Evolutionary conservation across 352 stramenopile genomes (phyloP).

Genomic region (Phytophthora sp.): DNA sequence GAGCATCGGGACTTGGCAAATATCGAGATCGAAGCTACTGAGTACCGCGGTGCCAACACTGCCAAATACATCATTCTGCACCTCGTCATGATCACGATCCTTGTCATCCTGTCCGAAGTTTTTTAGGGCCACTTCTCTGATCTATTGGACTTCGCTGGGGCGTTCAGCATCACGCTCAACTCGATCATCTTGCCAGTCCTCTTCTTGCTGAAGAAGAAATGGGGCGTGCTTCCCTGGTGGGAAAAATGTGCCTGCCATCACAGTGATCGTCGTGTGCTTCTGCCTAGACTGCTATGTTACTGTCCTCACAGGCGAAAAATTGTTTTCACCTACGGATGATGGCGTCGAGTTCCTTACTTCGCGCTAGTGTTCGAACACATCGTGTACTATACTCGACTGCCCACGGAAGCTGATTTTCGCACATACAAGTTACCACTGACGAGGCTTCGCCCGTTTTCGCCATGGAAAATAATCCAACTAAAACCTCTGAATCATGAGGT

Average conservation of each 20-base stretch:
- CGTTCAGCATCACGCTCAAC: neutral
- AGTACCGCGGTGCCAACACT: too few relatives aligned
- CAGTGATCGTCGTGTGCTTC: neutral
- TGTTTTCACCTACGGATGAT: neutral
- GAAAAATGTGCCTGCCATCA: neutral
- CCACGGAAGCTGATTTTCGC: too few relatives aligned
- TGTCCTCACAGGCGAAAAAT: neutral
- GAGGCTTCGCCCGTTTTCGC: too few relatives aligned
- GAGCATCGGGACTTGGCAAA: neutral
- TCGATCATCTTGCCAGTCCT: too few relatives aligned
- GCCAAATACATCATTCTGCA: neutral
- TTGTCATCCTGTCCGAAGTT: conserved; percentile 1
- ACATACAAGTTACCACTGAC: too few relatives aligned
- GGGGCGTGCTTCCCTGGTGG: neutral
- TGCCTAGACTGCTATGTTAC: neutral
- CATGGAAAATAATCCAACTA: too few relatives aligned
- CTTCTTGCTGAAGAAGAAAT: neutral
- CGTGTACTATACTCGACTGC: neutral
- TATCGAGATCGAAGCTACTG: neutral
- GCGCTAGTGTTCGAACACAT: neutral
- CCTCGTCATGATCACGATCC: neutral
- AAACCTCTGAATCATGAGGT: too few relatives aligned
- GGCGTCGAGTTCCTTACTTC: neutral
- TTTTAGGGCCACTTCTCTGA: conserved; percentile 48
- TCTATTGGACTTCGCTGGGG: conserved; percentile 37